Percentiles rank a stretch among this genome's conserved stretches.
Evolutionary conservation across 768 basidiomycete genomes (phyloP).

Genomic region (Hydnum rufescens): DNA sequence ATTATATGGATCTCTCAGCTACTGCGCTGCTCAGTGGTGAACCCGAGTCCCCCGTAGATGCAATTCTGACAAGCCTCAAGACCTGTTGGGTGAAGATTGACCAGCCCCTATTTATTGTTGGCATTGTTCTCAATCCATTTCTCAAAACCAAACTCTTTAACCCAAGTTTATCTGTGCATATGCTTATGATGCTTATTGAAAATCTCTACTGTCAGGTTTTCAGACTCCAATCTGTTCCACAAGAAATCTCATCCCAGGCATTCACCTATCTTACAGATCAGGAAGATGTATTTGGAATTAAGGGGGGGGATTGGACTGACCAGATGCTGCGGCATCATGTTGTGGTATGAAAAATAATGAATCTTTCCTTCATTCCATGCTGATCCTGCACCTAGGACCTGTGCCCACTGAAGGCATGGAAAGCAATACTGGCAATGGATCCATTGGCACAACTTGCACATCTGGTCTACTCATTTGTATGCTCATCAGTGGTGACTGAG

Average conservation of each 20-base stretch:
- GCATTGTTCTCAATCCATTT: neutral
- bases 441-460: neutral
- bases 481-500: neutral
- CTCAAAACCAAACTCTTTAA: neutral
- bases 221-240: neutral
- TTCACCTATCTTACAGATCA: neutral
- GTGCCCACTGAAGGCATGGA: too few relatives aligned
- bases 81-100: neutral
- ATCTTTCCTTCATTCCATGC: too few relatives aligned
- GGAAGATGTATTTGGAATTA: neutral
- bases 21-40: neutral
- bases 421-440: too few relatives aligned
- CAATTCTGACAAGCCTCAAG: neutral
- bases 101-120: neutral
- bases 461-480: neutral
- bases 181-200: neutral
- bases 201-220: neutral
- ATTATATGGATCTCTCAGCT: neutral
- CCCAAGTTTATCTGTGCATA: neutral
- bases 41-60: neutral
- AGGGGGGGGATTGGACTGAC: neutral
- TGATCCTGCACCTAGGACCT: too few relatives aligned
- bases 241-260: neutral
- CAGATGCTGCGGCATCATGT: too few relatives aligned
- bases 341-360: too few relatives aligned